A percentile compares a stretch with the other conserved stretches of the same genome.
Evolutionary conservation across 2,329 filamentous ascomycete species (phyloP).

Genomic region (Neonectria coccinea): DNA sequence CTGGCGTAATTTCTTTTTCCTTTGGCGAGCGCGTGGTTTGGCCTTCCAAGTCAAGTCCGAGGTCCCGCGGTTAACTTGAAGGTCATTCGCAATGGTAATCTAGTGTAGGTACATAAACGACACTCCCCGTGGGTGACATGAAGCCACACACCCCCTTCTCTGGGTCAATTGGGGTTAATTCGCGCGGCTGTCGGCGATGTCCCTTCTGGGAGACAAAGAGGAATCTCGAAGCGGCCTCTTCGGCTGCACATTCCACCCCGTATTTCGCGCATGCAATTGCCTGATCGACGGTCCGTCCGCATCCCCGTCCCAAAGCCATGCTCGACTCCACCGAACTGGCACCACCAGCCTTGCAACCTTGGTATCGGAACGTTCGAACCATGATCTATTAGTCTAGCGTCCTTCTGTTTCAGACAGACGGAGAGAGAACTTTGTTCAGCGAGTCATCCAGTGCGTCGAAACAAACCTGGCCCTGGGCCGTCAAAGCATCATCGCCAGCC

Average conservation of each 20-base stretch:
- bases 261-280: constrained; percentile 17
- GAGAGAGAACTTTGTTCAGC: neutral
- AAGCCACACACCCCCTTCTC: constrained; percentile 12
- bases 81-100: too few species aligned
- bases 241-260: constrained; percentile 18
- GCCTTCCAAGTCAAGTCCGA: constrained; percentile 10
- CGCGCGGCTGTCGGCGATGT: constrained; percentile 17
- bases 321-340: constrained; percentile 1
- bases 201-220: neutral
- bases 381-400: constrained; percentile 4
- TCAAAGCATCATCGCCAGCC: neutral
- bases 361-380: neutral
- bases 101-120: neutral
- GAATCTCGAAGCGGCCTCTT: constrained; percentile 16
- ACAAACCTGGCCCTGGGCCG: neutral
- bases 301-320: neutral
- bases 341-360: neutral
- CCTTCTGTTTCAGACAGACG: neutral
- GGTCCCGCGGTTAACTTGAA: neutral
- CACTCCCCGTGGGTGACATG: neutral
- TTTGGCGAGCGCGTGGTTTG: constrained; percentile 18
- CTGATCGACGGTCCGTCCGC: neutral
- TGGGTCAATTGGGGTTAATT: neutral
- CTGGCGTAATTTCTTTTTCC: constrained; percentile 1
- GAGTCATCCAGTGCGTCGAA: neutral